Evolutionary conservation across 208 protist species (phyloP).

Genomic region (Trypanosomatidae sp.): DNA sequence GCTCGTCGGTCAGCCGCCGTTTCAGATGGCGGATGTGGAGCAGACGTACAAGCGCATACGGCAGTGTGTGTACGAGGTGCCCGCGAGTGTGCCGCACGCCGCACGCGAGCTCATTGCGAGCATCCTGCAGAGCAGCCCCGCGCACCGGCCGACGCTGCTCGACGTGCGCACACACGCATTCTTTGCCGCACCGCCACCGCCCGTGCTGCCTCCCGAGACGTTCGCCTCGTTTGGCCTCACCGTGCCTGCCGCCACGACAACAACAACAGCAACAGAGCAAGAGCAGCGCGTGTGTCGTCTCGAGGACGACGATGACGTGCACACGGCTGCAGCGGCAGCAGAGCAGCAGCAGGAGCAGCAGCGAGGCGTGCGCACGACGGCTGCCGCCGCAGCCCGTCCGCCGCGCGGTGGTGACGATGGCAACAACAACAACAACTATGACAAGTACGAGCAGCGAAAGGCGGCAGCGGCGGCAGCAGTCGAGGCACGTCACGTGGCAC

Average conservation of each 20-base stretch:
- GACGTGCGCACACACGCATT: slow-evolving; percentile 86
- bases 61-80: slow-evolving; percentile 90
- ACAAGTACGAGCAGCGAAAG: too few relatives aligned
- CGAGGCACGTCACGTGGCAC: too few relatives aligned
- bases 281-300: too few relatives aligned
- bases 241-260: too few relatives aligned
- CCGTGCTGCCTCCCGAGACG: slow-evolving; percentile 23
- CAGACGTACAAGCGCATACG: slow-evolving; percentile 94
- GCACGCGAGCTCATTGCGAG: slow-evolving; percentile 84
- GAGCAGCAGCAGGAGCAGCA: background rate
- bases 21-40: slow-evolving; percentile 95
- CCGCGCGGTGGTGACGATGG: too few relatives aligned
- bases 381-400: slow-evolving; percentile 1
- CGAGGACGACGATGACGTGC: too few relatives aligned
- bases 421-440: too few relatives aligned
- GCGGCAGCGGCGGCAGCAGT: too few relatives aligned
- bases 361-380: background rate
- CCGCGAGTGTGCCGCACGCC: slow-evolving; percentile 41
- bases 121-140: slow-evolving; percentile 78
- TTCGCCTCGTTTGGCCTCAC: slow-evolving; percentile 35
- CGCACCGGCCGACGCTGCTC: slow-evolving; percentile 68
- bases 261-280: too few relatives aligned
- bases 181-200: slow-evolving; percentile 46
- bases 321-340: too few relatives aligned
- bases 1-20: slow-evolving; percentile 95